Conservation (phyloP, 2,329 filamentous ascomycete species). For the Fonsecaea multimorphosa region DNA sequence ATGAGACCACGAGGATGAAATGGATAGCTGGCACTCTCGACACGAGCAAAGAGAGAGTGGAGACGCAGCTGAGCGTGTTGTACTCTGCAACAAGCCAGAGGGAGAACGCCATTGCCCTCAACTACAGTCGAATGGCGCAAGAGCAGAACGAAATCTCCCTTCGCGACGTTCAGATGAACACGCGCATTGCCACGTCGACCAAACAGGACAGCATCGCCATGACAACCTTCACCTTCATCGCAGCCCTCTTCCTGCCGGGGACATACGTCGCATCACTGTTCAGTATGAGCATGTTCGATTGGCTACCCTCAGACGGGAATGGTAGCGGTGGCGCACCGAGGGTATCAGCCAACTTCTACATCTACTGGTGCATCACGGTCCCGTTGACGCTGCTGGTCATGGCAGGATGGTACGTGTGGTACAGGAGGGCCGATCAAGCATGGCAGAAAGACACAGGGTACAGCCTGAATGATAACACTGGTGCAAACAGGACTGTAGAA, state of each 20-base stretch:
- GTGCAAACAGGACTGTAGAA: background rate
- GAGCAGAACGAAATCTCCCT: slow-evolving; percentile 11
- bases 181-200: slow-evolving; percentile 12
- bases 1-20: background rate
- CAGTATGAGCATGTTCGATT: slow-evolving; percentile 16
- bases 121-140: slow-evolving; percentile 8
- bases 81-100: slow-evolving; percentile 8
- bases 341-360: background rate
- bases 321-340: background rate
- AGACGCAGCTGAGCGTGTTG: background rate
- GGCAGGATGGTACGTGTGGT: background rate
- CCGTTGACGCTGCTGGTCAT: background rate
- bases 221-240: slow-evolving; percentile 13
- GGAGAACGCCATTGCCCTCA: slow-evolving; percentile 8
- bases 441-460: background rate
- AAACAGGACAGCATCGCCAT: slow-evolving; percentile 14
- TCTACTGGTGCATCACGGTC: background rate
- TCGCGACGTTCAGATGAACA: slow-evolving; percentile 4
- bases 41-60: background rate
- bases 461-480: background rate
- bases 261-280: slow-evolving; percentile 9
- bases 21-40: background rate
- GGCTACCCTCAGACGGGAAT: background rate
- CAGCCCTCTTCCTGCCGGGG: slow-evolving; percentile 10
- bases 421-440: background rate